Base-by-base conservation (phyloP, 179 eudicot species). In the Vitellaria paradoxa region DNA sequence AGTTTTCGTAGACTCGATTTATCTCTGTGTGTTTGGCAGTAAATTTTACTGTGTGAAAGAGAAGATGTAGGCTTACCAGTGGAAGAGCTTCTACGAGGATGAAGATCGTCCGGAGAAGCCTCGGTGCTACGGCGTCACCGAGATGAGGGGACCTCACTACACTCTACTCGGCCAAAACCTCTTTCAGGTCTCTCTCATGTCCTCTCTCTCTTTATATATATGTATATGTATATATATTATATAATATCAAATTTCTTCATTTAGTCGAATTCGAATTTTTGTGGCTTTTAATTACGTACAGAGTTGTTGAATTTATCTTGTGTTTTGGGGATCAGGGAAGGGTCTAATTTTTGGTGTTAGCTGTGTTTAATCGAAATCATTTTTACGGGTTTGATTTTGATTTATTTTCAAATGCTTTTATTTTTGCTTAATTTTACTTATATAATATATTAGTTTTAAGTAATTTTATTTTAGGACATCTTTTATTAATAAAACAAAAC, bases 51-150 rank as follows among this genome's bases (percentile, higher is more conserved):
- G 62, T 24, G 70, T 62, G 66, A 66, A 75, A 13, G 53, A 20
- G 37, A 26, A 26, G 49, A 86, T 83, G 91, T 85, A 91, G 49
- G 87, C 80, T 7, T 85, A 78, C 81, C 70, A 88, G 69, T 95
- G 99, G 99, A 93, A 91, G 89, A 91, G 86, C 74, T 93, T 94
- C 84, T 65, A 18, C 69, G 96, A 94, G 75, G 91, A 95, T 23
- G 97, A 91, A 79, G 99, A 95, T 77, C 92, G 99, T n/a, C 99
- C 98, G 0, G 99, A 95, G 63, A 95, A 95, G 86, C 98, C 99
- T 4, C 83, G 98, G 17, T 75, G 83, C 4, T 95, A 67, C 70
- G 99, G 98, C 10, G 91, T 93, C 74, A 93, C 98, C 9, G 99
- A 93, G 78, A 88, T 95, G 83, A 86, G 97, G 40, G 86, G 90